phyloP scores from a whole-genome alignment of 352 stramenopile species.

The Plasmopara halstedii region DNA sequence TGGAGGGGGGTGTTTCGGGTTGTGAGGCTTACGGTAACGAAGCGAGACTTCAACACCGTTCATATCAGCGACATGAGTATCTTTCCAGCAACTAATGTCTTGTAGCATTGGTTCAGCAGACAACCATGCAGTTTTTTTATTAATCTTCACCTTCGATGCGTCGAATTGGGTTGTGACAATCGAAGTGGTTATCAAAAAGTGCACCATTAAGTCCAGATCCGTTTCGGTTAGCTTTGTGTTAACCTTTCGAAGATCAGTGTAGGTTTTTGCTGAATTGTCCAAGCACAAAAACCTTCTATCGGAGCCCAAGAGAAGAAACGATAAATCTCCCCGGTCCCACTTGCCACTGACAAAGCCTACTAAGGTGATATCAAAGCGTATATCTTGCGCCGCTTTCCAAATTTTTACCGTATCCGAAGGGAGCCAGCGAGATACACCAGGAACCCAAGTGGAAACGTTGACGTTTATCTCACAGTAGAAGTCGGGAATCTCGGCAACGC shows the following conservation, averaged over 20 bases:
- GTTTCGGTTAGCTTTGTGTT: conserved; percentile 17
- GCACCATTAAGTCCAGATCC: conserved; percentile 47
- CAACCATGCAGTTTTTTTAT: conserved; percentile 46
- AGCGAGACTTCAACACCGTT: conserved; percentile 32
- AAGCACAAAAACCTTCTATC: conserved; percentile 41
- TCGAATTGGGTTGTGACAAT: conserved; percentile 51
- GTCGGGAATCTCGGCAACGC: conserved; percentile 38
- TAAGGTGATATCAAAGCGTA: conserved; percentile 60
- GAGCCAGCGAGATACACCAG: conserved; percentile 55
- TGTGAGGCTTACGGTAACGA: conserved; percentile 39
- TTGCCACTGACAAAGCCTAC: conserved; percentile 52
- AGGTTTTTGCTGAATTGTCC: conserved; percentile 40
- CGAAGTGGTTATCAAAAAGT: conserved; percentile 52
- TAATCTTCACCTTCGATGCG: conserved; percentile 27
- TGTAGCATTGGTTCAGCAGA: conserved; percentile 28
- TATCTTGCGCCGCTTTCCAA: conserved; percentile 53
- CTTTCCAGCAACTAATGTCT: conserved; percentile 47
- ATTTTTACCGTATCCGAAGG: conserved; percentile 71
- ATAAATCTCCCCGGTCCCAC: conserved; percentile 59
- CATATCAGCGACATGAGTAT: conserved; percentile 46
- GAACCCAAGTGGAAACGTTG: conserved; percentile 66
- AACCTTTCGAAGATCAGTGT: conserved; percentile 35
- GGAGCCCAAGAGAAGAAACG: conserved; percentile 47
- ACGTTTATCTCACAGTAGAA: conserved; percentile 65
- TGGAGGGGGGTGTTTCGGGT: conserved; percentile 26